These are phyloP conservation scores for thale cress (Arabidopsis thaliana) DNA, from an alignment of 345 rosid species.

Conservation along the genomic window TAIR10.1 NC_003070.9:11743001-11743500, in stretches of 20 bases:
- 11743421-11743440: slow-evolving; percentile 87
- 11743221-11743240: slow-evolving; percentile 14
- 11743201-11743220: slow-evolving; percentile 25
- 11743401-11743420: slow-evolving; percentile 27
- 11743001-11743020: slow-evolving; percentile 9
- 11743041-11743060: background rate
- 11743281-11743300: slow-evolving; percentile 98
- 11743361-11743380: background rate
- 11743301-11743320: slow-evolving; percentile 95
- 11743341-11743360: slow-evolving; percentile 36
- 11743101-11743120: slow-evolving; percentile 66
- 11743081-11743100: slow-evolving; percentile 76
- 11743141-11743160: slow-evolving; percentile 94
- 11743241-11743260: slow-evolving; percentile 7
- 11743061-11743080: slow-evolving; percentile 86
- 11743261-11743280: slow-evolving; percentile 85
- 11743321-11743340: slow-evolving; percentile 76
- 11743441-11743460: slow-evolving; percentile 94
- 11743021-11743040: background rate
- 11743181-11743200: slow-evolving; percentile 77
- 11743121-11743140: slow-evolving; percentile 95
- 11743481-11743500: slow-evolving; percentile 97
- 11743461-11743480: slow-evolving; percentile 93
- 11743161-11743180: slow-evolving; percentile 98
- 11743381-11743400: background rate